Base-by-base conservation (phyloP, 495 filamentous ascomycete genomes). In the Talaromyces nanjingensis region DNA sequence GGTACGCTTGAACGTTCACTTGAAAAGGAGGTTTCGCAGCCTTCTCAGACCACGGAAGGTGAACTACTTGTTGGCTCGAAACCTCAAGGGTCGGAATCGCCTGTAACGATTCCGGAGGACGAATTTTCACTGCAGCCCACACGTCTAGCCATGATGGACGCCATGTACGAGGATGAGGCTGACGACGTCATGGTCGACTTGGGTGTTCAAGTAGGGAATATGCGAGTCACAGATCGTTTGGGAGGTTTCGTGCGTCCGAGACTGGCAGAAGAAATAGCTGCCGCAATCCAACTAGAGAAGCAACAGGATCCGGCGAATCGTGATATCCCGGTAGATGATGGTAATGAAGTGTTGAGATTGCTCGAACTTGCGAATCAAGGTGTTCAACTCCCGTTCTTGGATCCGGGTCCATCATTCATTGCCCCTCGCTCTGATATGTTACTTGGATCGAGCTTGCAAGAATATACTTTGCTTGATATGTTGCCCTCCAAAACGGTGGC, bases 181-280 rank as follows among this genome's bases (percentile, higher is more conserved):
- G 79, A 83, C 52, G 79, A 87, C 64, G 85, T 88, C 65, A 64
- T 67, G 34, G 87, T 90, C 59, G 89, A 92, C 69, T 73, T 91
- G 20, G 89, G 89, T 5, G 80, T 91, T 54, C 80, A 81, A 64
- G 76, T 91, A 61, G 89, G 89, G 7, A 87, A 82, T 64, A 84
- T 90, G 81, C 80, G 87, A 60, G 85, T 92, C 39, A 89, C 85
- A 1, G 89, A 91, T 68, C 80, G 88, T 20, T 85, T 91, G 67
- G 89, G 89, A 12, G 78, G 69, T 7, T 71, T 79, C 2, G 34
- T 64, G 7, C 63, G 63, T 18, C 63, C 63, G 5, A 29, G 63
- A 16, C 11, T 64, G 16, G 63, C 39, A 3, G 63, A 64, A 11
- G 63, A 64, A n/a, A 29, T 53, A 18, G 24, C 42, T 18, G 60